A percentile compares a stretch with the other conserved stretches of the same genome.
These are phyloP conservation scores for Corylus heterophylla DNA, from an alignment of 306 rosid genomes.

Conservation along the genomic window DNA sequence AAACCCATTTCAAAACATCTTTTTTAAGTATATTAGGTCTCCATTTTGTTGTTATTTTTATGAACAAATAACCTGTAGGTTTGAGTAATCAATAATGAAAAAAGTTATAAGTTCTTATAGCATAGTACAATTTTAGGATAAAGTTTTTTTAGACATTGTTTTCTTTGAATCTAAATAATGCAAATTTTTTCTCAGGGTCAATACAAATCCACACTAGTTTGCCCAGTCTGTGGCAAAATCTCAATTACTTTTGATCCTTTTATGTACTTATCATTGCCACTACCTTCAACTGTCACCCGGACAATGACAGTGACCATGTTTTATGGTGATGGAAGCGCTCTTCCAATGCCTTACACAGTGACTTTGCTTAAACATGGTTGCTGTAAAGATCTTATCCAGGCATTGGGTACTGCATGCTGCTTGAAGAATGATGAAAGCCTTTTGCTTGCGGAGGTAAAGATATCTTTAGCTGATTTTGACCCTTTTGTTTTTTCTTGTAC, in stretches of 20 bases:
- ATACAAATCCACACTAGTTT: slow-evolving; percentile 95
- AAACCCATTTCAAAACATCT: background rate
- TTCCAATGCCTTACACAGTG: slow-evolving; percentile 90
- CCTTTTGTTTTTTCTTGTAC: background rate
- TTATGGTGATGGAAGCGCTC: slow-evolving; percentile 81
- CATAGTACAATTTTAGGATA: background rate
- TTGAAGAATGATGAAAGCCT: slow-evolving; percentile 86
- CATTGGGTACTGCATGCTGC: slow-evolving; percentile 78
- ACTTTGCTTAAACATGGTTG: slow-evolving; percentile 66
- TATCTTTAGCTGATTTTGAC: slow-evolving; percentile 20
- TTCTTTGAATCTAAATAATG: slow-evolving; percentile 8
- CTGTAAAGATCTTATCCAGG: slow-evolving; percentile 70
- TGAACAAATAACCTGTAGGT: background rate
- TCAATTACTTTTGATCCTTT: slow-evolving; percentile 98
- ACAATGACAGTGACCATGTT: slow-evolving; percentile 78
- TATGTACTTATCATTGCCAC: slow-evolving; percentile 95
- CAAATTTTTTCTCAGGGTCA: slow-evolving; percentile 74
- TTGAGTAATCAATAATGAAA: background rate
- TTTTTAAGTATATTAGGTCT: background rate
- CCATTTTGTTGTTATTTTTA: background rate
- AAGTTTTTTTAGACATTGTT: background rate
- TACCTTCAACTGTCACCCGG: slow-evolving; percentile 88
- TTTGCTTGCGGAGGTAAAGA: slow-evolving; percentile 85
- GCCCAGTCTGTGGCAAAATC: slow-evolving; percentile 86
- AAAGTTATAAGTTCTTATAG: background rate